phyloP scores from a whole-genome alignment of 2,329 filamentous ascomycete genomes.

The Colletotrichum sp. region DNA sequence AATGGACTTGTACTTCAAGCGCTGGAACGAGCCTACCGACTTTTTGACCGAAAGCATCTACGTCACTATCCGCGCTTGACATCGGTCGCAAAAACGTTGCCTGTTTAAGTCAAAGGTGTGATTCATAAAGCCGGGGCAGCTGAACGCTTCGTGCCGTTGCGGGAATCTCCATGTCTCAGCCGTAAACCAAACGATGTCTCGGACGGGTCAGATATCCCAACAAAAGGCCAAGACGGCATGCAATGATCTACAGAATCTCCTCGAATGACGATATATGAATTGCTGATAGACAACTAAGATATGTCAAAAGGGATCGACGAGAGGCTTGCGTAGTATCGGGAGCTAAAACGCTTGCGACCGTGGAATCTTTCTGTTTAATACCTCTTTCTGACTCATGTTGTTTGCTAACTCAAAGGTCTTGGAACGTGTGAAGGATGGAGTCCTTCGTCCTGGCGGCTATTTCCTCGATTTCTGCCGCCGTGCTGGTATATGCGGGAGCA shows the following conservation, averaged over 20 bases:
- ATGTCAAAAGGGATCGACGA: neutral
- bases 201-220: neutral
- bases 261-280: neutral
- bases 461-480: slow-evolving; percentile 10
- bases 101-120: neutral
- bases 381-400: neutral
- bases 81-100: neutral
- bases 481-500: slow-evolving; percentile 20
- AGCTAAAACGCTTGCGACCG: neutral
- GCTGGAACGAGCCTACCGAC: neutral
- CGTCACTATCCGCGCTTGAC: neutral
- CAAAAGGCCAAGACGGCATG: neutral
- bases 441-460: slow-evolving; percentile 24
- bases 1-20: fast-evolving
- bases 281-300: neutral
- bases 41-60: neutral
- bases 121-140: neutral
- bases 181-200: neutral
- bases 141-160: neutral
- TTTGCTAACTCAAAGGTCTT: neutral
- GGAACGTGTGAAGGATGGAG: slow-evolving; percentile 11
- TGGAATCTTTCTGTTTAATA: neutral
- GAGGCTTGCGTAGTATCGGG: neutral
- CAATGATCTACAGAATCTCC: neutral
- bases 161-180: neutral